Evolutionary conservation across 2,329 filamentous ascomycete genomes (phyloP), one percentile per base, ranked within the genome.

Genomic region (Penicillium sp.): DNA sequence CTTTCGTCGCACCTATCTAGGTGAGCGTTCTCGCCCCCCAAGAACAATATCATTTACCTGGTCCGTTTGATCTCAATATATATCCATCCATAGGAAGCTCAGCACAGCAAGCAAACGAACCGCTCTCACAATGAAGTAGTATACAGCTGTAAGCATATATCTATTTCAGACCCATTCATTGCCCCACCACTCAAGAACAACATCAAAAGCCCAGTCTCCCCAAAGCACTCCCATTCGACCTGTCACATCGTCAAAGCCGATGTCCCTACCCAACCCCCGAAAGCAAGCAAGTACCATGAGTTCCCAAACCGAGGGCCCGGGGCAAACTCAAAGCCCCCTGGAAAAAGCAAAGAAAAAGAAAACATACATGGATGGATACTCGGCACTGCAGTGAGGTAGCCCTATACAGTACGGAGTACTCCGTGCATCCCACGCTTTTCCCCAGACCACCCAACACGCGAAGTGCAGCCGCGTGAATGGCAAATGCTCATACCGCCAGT

Each of bases 401-500:
- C 22, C 43, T 14, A 46, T 46, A 28, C 13, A 14, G 2, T 45
- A 4, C 43, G n/a, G 6, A 14, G 2, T 45, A 4, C 43, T 4
- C 43, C 6, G 14, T 48, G 49, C 51, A 57, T 58, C 53, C 49
- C 55, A 60, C 52, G 59, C 48, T 57, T 51, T 57, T 46, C 57
- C 56, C 59, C 60, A 55, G 35, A 57, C 51, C 51, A 35, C 40
- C 38, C 46, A 52, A 59, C 59, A 61, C 58, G 57, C 61, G 58
- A 59, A 56, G 1, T 37, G 28, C 33, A 58, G 48, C 40, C 53
- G 56, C 46, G 51, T 52, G 16, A 43, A 48, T 33, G 30, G 30
- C 30, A 33, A 33, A 33, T 56, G 5, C 53, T 37, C 43, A 55
- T 55, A 49, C 60, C 60, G 52, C 49, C 53, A 59, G 42, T 11